Percentiles rank a stretch among this genome's conserved stretches.
These are phyloP conservation scores for Porogramme epimiltina DNA, from an alignment of 1,284 basidiomycete genomes.

Conservation along the genomic window DNA sequence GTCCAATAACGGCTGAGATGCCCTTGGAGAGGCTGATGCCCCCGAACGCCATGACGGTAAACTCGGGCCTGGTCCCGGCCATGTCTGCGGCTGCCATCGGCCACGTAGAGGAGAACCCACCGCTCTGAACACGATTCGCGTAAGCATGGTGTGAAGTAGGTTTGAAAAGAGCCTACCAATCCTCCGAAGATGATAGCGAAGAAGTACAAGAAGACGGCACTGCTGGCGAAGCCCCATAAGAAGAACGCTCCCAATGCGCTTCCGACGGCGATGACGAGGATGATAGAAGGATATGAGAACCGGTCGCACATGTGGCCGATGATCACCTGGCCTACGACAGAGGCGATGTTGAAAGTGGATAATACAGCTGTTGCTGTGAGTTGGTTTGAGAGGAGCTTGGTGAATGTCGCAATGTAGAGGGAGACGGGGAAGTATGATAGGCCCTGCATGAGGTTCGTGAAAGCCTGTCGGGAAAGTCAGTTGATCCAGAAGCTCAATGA, in stretches of 20 bases:
- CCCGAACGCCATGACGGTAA: slow-evolving; percentile 24
- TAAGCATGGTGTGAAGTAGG: not conserved
- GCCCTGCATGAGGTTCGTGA: slow-evolving; percentile 26
- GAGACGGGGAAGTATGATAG: slow-evolving; percentile 32
- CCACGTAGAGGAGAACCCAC: slow-evolving; percentile 28
- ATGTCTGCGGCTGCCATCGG: slow-evolving; percentile 25
- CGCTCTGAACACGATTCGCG: slow-evolving; percentile 14
- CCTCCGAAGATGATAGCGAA: slow-evolving; percentile 32
- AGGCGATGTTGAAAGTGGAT: slow-evolving; percentile 29
- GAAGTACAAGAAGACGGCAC: slow-evolving; percentile 26
- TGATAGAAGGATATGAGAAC: slow-evolving; percentile 28
- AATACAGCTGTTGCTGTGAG: slow-evolving; percentile 27
- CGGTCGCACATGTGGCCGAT: slow-evolving; percentile 28
- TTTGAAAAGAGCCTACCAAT: slow-evolving; percentile 20
- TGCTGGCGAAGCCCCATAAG: slow-evolving; percentile 30
- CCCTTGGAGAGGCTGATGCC: slow-evolving; percentile 24
- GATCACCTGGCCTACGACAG: slow-evolving; percentile 27
- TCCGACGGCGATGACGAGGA: slow-evolving; percentile 24
- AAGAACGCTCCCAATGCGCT: slow-evolving; percentile 28
- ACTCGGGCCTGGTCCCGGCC: slow-evolving; percentile 25
- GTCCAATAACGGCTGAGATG: slow-evolving; percentile 27
- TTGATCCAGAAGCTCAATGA: slow-evolving; percentile 15
- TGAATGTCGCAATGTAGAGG: slow-evolving; percentile 30
- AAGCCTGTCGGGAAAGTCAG: slow-evolving; percentile 4
- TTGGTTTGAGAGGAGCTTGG: slow-evolving; percentile 21